Evolutionary conservation across 306 rosid species (phyloP).

Genomic region (Inga oerstediana): DNA sequence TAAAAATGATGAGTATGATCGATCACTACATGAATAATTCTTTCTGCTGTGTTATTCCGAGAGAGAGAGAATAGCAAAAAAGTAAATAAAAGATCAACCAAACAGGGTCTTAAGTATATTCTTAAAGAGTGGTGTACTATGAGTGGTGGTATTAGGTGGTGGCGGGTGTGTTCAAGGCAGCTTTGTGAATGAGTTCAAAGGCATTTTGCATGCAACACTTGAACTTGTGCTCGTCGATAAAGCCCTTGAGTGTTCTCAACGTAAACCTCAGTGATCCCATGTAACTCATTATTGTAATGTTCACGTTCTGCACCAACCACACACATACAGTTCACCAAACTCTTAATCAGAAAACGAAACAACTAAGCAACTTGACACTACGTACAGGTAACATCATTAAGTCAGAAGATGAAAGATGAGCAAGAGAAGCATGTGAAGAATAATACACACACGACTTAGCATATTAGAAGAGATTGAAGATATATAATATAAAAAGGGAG

Average conservation of each 20-base stretch:
- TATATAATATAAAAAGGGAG: no score
- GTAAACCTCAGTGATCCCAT: conserved; percentile 47
- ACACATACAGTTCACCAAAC: background rate
- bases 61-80: background rate
- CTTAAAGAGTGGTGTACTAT: background rate
- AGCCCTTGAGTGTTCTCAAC: conserved; percentile 40
- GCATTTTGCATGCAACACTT: conserved; percentile 54
- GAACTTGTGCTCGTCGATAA: conserved; percentile 44
- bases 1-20: background rate
- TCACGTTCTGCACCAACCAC: conserved; percentile 44
- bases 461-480: no score
- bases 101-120: background rate
- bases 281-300: conserved; percentile 51
- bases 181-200: conserved; percentile 40
- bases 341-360: background rate
- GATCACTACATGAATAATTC: no score
- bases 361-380: background rate
- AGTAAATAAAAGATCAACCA: background rate
- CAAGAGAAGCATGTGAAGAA: background rate
- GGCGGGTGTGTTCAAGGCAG: conserved; percentile 33
- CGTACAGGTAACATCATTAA: background rate
- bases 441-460: no score
- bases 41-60: background rate
- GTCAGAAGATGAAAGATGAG: background rate
- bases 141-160: background rate